Conservation (phyloP, 108 stramenopile genomes). For the Skeletonema menzelii region DNA sequence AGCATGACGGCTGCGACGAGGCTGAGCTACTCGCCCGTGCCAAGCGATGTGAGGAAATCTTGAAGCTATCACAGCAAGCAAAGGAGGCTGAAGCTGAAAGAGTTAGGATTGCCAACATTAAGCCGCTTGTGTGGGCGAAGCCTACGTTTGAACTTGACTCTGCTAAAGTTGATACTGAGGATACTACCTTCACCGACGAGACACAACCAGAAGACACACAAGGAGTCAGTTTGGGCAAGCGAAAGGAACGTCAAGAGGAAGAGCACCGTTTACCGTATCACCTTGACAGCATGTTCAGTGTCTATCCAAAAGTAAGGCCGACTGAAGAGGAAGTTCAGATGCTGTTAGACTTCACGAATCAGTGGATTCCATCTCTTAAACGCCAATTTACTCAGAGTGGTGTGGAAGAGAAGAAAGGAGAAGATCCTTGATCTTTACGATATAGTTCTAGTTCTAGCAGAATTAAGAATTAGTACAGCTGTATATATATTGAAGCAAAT, state of each 20-base stretch:
- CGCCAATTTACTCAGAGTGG: not conserved
- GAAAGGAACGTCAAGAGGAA: not conserved
- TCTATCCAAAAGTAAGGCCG: not conserved
- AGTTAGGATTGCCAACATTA: not conserved
- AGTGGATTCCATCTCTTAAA: not conserved
- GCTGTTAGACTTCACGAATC: not conserved
- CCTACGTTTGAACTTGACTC: not conserved
- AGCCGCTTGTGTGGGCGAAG: not conserved
- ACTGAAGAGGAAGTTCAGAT: not conserved
- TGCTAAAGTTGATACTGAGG: not conserved
- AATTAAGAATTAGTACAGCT: too few relatives aligned
- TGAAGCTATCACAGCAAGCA: not conserved
- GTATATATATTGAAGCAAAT: too few relatives aligned
- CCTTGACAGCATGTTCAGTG: not conserved
- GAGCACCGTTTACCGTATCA: not conserved
- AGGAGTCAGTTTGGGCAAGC: not conserved
- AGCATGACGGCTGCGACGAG: not conserved
- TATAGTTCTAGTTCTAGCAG: too few relatives aligned
- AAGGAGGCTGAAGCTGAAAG: not conserved
- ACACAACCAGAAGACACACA: not conserved
- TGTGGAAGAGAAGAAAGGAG: not conserved
- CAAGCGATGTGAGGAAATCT: not conserved
- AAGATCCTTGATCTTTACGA: not conserved
- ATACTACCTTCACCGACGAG: not conserved
- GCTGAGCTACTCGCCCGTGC: not conserved